Evolutionary conservation across 2,329 filamentous ascomycete genomes (phyloP).

Genomic region (Aspergillus thermomutatus): DNA sequence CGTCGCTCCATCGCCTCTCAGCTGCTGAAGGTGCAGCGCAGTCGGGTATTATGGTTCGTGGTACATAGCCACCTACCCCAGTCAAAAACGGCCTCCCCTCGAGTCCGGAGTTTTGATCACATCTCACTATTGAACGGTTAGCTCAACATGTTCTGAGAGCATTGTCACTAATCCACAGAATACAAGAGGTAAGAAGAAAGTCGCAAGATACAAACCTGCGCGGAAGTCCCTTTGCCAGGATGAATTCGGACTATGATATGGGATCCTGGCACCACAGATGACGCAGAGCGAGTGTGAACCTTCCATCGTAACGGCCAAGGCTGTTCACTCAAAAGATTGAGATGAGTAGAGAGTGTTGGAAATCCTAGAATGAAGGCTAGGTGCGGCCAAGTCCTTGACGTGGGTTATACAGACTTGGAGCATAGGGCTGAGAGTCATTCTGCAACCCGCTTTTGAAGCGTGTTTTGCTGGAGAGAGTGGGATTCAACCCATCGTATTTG

Average conservation of each 20-base stretch:
- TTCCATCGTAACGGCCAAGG: background rate
- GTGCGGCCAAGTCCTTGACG: too few species aligned
- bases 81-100: conserved; percentile 16
- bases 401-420: too few species aligned
- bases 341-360: too few species aligned
- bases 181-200: background rate
- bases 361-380: too few species aligned
- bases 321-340: background rate
- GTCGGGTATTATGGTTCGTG: background rate
- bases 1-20: conserved; percentile 7
- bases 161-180: background rate
- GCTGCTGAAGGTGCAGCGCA: background rate
- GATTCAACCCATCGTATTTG: background rate
- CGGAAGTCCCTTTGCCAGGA: background rate
- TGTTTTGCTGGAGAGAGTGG: background rate
- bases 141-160: background rate
- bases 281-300: background rate
- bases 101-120: conserved; percentile 5
- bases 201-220: background rate
- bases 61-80: conserved; percentile 9
- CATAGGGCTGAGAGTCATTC: background rate
- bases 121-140: conserved; percentile 10
- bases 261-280: conserved; percentile 13
- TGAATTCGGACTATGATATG: background rate
- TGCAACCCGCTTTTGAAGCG: background rate